Base-by-base conservation (phyloP, 2,329 filamentous ascomycete species). In the Emericellopsis atlantica region DNA sequence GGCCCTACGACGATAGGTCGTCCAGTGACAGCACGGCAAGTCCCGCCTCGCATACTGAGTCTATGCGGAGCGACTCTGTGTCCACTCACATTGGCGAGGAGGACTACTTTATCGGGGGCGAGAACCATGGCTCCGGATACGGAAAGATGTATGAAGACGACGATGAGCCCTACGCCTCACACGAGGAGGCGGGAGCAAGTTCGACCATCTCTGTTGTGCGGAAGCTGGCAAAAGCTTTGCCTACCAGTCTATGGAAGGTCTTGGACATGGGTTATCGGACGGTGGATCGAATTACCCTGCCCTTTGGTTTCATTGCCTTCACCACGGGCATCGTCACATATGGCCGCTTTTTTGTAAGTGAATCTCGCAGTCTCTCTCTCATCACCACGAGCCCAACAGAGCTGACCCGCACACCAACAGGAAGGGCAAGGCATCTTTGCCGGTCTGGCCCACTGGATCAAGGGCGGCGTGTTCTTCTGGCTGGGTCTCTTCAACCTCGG, bases 391-490 rank as follows among this genome's bases (percentile, higher is more conserved):
- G 6, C 10, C 10, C n/a, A 29, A n/a, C 4, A 15, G 23, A 16
- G 15, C 18, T 18, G 24, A 29, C 26, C 34, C 32, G 26, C 37
- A 12, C 33, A 23, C 10, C 23, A 31, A 16, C 48, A 88, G 82
- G 79, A 82, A 57, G 81, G 74, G 5, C 58, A 59, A 18, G 68
- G 69, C 3, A 66, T 95, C 43, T 93, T 90, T 66, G 89, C 80
- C 49, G 87, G 90, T 2, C 69, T 95, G 34, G 90, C 90, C 7
- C 90, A 96, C 56, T 95, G 86, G 66, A 79, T 95, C 58, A 96
- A 96, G 58, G 90, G 90, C 36, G 85, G 85, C 4, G 83, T 96
- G 41, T 96, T 96, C 67, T 87, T 95, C 64, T 92, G 86, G 80
- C 85, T 93, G 47, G 90, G 90, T 8, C 62, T 95, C 16, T 64